phyloP scores from a whole-genome alignment of 2,329 filamentous ascomycete genomes.

The Xylariaceae sp. region DNA sequence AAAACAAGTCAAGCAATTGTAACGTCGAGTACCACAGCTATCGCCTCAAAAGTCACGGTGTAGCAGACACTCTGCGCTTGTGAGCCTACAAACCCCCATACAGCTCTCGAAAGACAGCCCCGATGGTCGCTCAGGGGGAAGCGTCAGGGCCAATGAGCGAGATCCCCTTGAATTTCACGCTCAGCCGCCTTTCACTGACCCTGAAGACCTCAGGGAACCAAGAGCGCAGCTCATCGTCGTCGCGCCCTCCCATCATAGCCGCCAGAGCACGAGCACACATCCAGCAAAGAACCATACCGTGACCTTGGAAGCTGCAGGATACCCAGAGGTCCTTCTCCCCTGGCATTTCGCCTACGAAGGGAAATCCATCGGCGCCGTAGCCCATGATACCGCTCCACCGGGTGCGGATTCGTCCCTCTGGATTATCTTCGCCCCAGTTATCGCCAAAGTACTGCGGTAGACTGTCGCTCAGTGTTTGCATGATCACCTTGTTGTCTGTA shows the following conservation, averaged over 20 bases:
- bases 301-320: slow-evolving; percentile 59
- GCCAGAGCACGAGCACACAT: slow-evolving; percentile 55
- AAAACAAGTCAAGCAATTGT: background rate
- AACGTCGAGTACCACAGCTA: too few species aligned
- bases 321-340: slow-evolving; percentile 47
- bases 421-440: slow-evolving; percentile 42
- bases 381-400: slow-evolving; percentile 57
- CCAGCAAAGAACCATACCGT: slow-evolving; percentile 62
- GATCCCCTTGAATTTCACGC: slow-evolving; percentile 29
- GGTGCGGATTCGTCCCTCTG: slow-evolving; percentile 35
- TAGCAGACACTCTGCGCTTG: background rate
- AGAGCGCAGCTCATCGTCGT: slow-evolving; percentile 26
- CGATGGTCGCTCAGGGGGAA: background rate
- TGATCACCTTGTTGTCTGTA: slow-evolving; percentile 44
- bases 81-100: background rate
- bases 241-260: slow-evolving; percentile 43
- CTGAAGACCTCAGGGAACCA: slow-evolving; percentile 54
- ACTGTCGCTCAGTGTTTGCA: slow-evolving; percentile 40
- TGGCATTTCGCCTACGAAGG: slow-evolving; percentile 47
- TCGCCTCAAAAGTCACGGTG: background rate
- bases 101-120: background rate
- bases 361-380: slow-evolving; percentile 47
- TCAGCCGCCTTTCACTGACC: slow-evolving; percentile 41
- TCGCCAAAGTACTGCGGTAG: slow-evolving; percentile 48
- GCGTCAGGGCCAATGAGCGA: slow-evolving; percentile 10